Conservation (phyloP, 441 rosid species). For the Populus hybrid region DNA sequence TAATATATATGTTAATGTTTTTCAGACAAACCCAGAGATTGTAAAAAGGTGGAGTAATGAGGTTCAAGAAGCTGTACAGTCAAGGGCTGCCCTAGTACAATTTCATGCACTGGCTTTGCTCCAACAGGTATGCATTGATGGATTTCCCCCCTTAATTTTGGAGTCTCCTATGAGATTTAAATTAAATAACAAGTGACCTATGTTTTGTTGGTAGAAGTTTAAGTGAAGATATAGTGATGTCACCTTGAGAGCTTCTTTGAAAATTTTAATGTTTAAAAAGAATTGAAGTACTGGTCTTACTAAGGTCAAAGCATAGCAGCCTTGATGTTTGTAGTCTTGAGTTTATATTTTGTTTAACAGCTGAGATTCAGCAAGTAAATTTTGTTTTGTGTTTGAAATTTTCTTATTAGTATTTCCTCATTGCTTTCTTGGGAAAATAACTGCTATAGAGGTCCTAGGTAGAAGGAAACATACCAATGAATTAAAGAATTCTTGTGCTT, state of each 20-base stretch:
- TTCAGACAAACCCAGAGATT: conserved; percentile 92
- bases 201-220: background rate
- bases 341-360: background rate
- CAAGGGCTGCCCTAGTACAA: conserved; percentile 96
- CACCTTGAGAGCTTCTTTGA: background rate
- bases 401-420: background rate
- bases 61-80: conserved; percentile 97
- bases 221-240: background rate
- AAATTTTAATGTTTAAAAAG: background rate
- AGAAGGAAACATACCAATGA: background rate
- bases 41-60: conserved; percentile 99
- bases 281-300: background rate
- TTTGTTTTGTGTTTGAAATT: background rate
- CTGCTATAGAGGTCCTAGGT: background rate
- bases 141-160: background rate
- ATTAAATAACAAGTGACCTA: background rate
- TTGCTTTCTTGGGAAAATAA: background rate
- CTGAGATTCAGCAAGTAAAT: conserved; percentile 5
- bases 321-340: background rate
- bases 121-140: conserved; percentile 58
- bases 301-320: background rate
- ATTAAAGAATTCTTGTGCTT: background rate
- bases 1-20: conserved; percentile 15
- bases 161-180: background rate
- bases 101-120: conserved; percentile 96